Evolutionary conservation across 2,329 filamentous ascomycete genomes (phyloP).

Genomic region (Sordariomycetes sp.): DNA sequence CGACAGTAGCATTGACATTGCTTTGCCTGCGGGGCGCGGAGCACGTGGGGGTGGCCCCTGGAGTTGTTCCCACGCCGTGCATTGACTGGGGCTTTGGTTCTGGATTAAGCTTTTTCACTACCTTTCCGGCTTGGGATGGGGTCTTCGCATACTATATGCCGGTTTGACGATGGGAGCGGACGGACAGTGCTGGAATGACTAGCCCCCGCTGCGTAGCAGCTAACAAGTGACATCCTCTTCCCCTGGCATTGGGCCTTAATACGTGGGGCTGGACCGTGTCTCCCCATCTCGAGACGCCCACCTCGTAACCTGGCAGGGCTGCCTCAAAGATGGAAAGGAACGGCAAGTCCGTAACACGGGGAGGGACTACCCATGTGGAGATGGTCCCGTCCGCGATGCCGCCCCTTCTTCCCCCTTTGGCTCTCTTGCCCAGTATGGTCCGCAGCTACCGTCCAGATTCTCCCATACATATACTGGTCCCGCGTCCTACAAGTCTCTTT

Average conservation of each 20-base stretch:
- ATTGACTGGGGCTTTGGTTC: background rate
- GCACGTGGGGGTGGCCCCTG: background rate
- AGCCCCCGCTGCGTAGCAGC: too few relatives aligned
- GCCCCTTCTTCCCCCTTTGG: background rate
- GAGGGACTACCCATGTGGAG: background rate
- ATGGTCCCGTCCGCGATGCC: background rate
- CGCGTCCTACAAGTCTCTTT: background rate
- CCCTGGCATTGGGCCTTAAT: too few relatives aligned
- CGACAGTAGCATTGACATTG: background rate
- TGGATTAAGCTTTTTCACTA: background rate
- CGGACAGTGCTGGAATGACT: too few relatives aligned
- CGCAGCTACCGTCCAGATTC: background rate
- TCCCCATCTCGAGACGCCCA: background rate
- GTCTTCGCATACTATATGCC: too few relatives aligned
- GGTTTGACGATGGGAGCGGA: too few relatives aligned
- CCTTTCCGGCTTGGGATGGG: too few relatives aligned
- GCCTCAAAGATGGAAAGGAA: background rate
- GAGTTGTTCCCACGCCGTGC: background rate
- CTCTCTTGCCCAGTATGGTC: background rate
- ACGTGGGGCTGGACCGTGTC: background rate
- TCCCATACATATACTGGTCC: slow-evolving; percentile 5
- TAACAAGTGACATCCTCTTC: too few relatives aligned
- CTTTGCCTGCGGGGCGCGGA: background rate
- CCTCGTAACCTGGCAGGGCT: background rate
- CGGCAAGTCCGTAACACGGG: background rate